Percentiles rank a stretch among this genome's conserved stretches.
Conservation (phyloP, 495 filamentous ascomycete genomes). For the Geoglossum glabrum region DNA sequence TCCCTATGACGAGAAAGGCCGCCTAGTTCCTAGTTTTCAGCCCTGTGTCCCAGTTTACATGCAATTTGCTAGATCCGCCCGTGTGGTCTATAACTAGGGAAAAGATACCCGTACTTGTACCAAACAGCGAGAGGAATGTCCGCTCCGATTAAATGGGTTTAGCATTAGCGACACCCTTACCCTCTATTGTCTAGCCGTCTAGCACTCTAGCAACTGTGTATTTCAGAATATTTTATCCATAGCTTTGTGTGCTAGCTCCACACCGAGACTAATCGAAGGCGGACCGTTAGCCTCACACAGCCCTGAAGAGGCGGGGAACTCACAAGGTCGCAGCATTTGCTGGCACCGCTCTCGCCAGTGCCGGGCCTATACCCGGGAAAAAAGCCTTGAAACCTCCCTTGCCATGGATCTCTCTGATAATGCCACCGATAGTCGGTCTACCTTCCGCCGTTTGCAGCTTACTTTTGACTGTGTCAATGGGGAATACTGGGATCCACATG, state of each 20-base stretch:
- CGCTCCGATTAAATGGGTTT: neutral
- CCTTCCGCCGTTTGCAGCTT: constrained; percentile 83
- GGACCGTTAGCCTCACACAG: neutral
- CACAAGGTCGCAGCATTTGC: constrained; percentile 66
- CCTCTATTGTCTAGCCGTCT: neutral
- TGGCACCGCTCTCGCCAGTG: constrained; percentile 78
- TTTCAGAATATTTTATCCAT: constrained; percentile 49
- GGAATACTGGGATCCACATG: constrained; percentile 99
- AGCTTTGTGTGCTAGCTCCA: constrained; percentile 63
- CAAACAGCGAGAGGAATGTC: no score
- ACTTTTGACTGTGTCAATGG: constrained; percentile 90
- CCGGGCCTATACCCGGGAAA: constrained; percentile 92
- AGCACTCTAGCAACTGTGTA: no score
- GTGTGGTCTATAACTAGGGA: no score
- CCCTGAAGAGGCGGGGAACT: neutral
- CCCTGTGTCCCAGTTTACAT: no score
- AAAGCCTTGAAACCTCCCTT: constrained; percentile 78
- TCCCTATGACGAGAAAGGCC: no score
- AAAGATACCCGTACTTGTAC: no score
- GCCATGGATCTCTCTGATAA: constrained; percentile 56
- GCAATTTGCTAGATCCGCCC: no score
- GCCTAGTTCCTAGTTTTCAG: no score
- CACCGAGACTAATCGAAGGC: constrained; percentile 18
- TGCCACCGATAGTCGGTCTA: constrained; percentile 60
- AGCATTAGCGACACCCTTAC: no score